A percentile compares a stretch with the other conserved stretches of the same genome.
These are phyloP conservation scores for Nematocida ironsii DNA, from an alignment of 371 early-diverging fungal genomes.

Conservation along the genomic window DNA sequence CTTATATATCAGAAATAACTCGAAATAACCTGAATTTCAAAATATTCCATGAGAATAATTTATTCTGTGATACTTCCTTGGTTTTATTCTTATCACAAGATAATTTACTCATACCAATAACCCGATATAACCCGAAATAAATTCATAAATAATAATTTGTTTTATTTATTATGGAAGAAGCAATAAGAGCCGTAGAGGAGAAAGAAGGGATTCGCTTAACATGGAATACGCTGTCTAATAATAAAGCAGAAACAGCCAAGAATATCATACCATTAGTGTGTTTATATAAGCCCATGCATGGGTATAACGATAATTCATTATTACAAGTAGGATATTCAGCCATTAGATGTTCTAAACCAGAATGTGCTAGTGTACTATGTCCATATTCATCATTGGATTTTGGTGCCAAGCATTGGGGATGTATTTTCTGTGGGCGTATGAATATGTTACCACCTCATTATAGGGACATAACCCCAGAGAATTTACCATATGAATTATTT, in stretches of 20 bases:
- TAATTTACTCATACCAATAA: not conserved
- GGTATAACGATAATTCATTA: constrained; percentile 73
- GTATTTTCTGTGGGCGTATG: constrained; percentile 91
- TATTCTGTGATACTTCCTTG: not conserved
- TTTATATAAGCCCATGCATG: constrained; percentile 83
- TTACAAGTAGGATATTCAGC: constrained; percentile 66
- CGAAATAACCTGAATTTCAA: not conserved
- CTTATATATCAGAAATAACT: not conserved
- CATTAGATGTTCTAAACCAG: constrained; percentile 29
- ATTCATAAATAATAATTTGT: constrained; percentile 33
- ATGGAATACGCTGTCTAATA: constrained; percentile 96
- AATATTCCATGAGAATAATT: not conserved
- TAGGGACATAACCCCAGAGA: constrained; percentile 84
- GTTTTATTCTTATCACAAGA: not conserved
- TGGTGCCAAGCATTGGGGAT: constrained; percentile 90
- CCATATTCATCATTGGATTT: constrained; percentile 93
- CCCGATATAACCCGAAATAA: not conserved
- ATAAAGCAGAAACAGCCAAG: constrained; percentile 82
- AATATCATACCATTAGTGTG: constrained; percentile 90
- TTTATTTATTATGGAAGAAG: constrained; percentile 68
- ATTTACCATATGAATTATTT: constrained; percentile 90
- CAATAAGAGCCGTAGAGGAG: constrained; percentile 69
- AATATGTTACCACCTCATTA: constrained; percentile 97
- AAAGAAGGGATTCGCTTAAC: constrained; percentile 76
- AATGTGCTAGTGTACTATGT: constrained; percentile 78